Conservation (phyloP, 805 yeast genomes). For the Kodamaea sagamina region DNA sequence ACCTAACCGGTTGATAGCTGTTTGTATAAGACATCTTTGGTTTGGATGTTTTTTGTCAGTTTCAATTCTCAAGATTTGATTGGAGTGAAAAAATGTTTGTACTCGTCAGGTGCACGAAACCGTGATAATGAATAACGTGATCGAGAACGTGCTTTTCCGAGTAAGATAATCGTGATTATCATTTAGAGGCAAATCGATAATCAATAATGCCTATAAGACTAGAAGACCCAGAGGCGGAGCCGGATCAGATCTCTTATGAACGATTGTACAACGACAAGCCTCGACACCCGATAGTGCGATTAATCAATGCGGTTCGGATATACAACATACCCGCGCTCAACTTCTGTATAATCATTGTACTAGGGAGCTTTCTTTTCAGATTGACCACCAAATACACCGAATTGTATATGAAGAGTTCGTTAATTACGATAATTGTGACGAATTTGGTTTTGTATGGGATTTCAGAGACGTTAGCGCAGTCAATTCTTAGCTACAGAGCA, state of each 20-base stretch:
- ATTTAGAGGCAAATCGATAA: too few species aligned
- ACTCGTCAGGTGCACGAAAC: not conserved
- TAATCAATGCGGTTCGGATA: constrained; percentile 39
- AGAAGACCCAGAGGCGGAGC: constrained; percentile 16
- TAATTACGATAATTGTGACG: constrained; percentile 78
- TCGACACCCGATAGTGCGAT: constrained; percentile 9
- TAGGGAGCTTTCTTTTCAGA: constrained; percentile 51
- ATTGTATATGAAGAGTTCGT: constrained; percentile 62
- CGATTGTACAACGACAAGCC: not conserved
- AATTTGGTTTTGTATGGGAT: constrained; percentile 82
- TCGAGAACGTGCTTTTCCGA: not conserved
- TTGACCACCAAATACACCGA: constrained; percentile 60
- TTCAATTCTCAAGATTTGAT: constrained; percentile 37
- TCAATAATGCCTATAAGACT: constrained; percentile 26
- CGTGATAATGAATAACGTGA: constrained; percentile 1
- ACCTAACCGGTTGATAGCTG: constrained; percentile 43
- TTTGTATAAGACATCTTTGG: constrained; percentile 40
- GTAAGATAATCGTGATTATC: too few species aligned
- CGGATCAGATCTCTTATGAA: constrained; percentile 14
- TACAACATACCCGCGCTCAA: constrained; percentile 58
- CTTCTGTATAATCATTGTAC: constrained; percentile 49
- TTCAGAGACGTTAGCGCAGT: constrained; percentile 90
- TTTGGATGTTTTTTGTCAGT: constrained; percentile 17
- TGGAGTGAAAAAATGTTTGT: constrained; percentile 24
- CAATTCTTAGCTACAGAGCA: constrained; percentile 42